Evolutionary conservation across 805 yeast genomes (phyloP).

Genomic region (Lachancea kluyveri): DNA sequence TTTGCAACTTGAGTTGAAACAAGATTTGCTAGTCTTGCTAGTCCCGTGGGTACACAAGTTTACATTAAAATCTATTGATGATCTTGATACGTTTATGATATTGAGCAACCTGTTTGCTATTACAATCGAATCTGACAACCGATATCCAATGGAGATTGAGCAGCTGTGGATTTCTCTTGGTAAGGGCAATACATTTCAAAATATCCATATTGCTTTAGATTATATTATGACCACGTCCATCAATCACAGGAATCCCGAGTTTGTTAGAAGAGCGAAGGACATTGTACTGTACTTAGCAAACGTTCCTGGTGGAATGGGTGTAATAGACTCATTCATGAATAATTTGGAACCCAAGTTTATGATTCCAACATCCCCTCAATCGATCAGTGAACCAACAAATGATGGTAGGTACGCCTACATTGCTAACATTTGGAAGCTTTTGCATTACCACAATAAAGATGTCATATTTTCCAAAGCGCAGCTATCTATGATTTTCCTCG

Average conservation of each 20-base stretch:
- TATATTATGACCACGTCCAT: slow-evolving; percentile 65
- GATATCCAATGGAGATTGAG: slow-evolving; percentile 80
- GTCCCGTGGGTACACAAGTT: slow-evolving; percentile 92
- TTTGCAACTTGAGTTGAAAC: slow-evolving; percentile 53
- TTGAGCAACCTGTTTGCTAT: slow-evolving; percentile 76
- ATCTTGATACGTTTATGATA: slow-evolving; percentile 57
- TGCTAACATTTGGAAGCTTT: slow-evolving; percentile 56
- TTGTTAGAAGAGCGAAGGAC: slow-evolving; percentile 76
- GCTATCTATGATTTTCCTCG: slow-evolving; percentile 75
- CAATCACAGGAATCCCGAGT: slow-evolving; percentile 59
- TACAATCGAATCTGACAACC: slow-evolving; percentile 68
- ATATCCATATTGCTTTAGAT: slow-evolving; percentile 65
- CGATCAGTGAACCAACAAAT: slow-evolving; percentile 29
- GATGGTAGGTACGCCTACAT: slow-evolving; percentile 57
- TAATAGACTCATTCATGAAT: slow-evolving; percentile 56
- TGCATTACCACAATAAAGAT: slow-evolving; percentile 56
- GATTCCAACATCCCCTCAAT: slow-evolving; percentile 64
- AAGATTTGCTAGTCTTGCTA: slow-evolving; percentile 73
- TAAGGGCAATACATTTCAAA: slow-evolving; percentile 56
- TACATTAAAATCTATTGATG: slow-evolving; percentile 47
- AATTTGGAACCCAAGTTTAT: slow-evolving; percentile 79
- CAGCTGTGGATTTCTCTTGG: slow-evolving; percentile 96
- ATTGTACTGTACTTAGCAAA: slow-evolving; percentile 65
- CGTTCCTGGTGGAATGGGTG: slow-evolving; percentile 45
- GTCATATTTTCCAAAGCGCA: slow-evolving; percentile 85